Conservation (phyloP, 1,139 yeast species). For the Meyerozyma smithsonii region DNA sequence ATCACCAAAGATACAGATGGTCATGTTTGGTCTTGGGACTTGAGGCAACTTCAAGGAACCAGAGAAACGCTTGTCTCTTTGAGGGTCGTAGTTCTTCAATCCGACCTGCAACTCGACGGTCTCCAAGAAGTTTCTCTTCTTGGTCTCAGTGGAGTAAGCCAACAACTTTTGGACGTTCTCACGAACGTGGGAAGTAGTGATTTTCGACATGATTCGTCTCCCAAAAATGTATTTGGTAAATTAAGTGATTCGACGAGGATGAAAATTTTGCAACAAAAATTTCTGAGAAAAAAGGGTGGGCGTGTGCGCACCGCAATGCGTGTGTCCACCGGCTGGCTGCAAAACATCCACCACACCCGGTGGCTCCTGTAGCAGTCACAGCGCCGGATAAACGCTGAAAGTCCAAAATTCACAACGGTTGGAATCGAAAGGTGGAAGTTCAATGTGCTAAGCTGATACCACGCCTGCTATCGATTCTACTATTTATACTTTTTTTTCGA, state of each 20-base stretch:
- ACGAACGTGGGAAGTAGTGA: slow-evolving; percentile 91
- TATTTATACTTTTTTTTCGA: too few relatives aligned
- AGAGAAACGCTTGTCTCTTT: slow-evolving; percentile 99
- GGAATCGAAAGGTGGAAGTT: too few relatives aligned
- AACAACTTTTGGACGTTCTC: slow-evolving; percentile 92
- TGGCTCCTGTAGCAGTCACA: too few relatives aligned
- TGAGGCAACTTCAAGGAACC: slow-evolving; percentile 98
- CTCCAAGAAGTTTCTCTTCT: slow-evolving; percentile 99
- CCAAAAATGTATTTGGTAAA: slow-evolving; percentile 56
- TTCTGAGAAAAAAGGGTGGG: not conserved
- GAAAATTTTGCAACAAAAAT: slow-evolving; percentile 11
- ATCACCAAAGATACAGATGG: slow-evolving; percentile 99
- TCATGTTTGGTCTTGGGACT: slow-evolving; percentile 99
- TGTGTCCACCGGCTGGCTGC: not conserved
- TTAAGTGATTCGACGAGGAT: slow-evolving; percentile 51
- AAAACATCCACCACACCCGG: too few relatives aligned
- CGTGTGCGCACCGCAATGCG: slow-evolving; percentile 1
- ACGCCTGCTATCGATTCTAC: too few relatives aligned
- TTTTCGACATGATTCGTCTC: slow-evolving; percentile 92
- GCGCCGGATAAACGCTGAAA: too few relatives aligned
- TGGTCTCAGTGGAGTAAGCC: slow-evolving; percentile 88
- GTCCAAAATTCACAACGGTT: too few relatives aligned
- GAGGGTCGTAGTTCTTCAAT: slow-evolving; percentile 99
- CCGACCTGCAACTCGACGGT: slow-evolving; percentile 99
- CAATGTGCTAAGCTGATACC: too few relatives aligned